Evolutionary conservation across 1,139 yeast species (phyloP).

Genomic region (Candida frijolesensis): DNA sequence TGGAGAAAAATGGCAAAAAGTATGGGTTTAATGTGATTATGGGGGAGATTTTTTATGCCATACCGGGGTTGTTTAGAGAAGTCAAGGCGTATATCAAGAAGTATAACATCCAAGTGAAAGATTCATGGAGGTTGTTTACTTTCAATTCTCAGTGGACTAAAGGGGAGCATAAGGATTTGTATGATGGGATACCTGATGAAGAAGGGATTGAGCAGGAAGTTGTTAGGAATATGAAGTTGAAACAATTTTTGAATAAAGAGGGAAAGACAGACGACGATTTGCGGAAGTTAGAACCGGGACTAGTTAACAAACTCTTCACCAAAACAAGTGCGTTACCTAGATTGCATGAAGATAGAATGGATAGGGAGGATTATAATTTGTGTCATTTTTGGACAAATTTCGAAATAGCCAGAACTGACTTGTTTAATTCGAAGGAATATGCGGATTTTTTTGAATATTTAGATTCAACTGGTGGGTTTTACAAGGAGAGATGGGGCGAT

Average conservation of each 20-base stretch:
- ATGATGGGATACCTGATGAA: slow-evolving; percentile 19
- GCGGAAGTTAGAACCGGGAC: slow-evolving; percentile 20
- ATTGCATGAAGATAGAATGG: slow-evolving; percentile 54
- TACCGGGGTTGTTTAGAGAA: slow-evolving; percentile 75
- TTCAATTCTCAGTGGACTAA: slow-evolving; percentile 28
- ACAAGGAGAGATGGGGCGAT: slow-evolving; percentile 92
- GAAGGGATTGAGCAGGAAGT: slow-evolving; percentile 28
- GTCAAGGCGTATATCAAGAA: slow-evolving; percentile 62
- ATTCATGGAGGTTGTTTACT: slow-evolving; percentile 60
- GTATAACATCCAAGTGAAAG: slow-evolving; percentile 48
- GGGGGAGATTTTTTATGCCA: slow-evolving; percentile 73
- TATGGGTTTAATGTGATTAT: slow-evolving; percentile 84
- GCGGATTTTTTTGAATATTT: slow-evolving; percentile 64
- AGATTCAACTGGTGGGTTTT: slow-evolving; percentile 78
- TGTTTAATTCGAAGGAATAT: slow-evolving; percentile 67
- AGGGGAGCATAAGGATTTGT: slow-evolving; percentile 25
- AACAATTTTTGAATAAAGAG: slow-evolving; percentile 23
- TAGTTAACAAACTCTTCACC: slow-evolving; percentile 28
- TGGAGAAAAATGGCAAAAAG: slow-evolving; percentile 67
- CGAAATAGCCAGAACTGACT: slow-evolving; percentile 80
- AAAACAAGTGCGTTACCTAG: slow-evolving; percentile 31
- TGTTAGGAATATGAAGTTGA: slow-evolving; percentile 29
- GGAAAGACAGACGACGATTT: slow-evolving; percentile 28
- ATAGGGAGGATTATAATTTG: slow-evolving; percentile 69
- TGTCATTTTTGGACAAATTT: slow-evolving; percentile 96